These are phyloP conservation scores for Mortierella sp. DNA, from an alignment of 371 early-diverging fungal species.

Conservation along the genomic window DNA sequence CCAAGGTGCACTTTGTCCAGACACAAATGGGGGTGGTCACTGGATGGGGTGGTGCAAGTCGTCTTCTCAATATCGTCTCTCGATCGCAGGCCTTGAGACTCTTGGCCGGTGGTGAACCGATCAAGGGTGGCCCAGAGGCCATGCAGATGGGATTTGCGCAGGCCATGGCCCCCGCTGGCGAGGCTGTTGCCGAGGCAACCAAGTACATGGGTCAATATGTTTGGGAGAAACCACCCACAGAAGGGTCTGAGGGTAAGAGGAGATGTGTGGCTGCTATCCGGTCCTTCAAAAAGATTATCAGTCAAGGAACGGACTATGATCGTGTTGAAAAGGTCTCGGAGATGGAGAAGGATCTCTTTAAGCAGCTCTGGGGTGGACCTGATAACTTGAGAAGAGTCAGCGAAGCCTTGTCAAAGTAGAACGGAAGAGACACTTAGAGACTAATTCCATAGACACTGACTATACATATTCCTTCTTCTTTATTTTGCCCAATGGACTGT, in stretches of 20 bases:
- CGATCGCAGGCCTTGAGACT: slow-evolving; percentile 62
- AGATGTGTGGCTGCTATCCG: slow-evolving; percentile 39
- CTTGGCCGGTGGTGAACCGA: slow-evolving; percentile 57
- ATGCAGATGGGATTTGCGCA: slow-evolving; percentile 57
- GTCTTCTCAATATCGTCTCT: slow-evolving; percentile 64
- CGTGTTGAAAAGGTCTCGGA: slow-evolving; percentile 36
- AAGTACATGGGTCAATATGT: slow-evolving; percentile 48
- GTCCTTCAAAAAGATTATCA: slow-evolving; percentile 43
- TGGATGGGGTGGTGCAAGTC: slow-evolving; percentile 70
- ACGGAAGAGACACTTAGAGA: neutral
- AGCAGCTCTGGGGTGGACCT: slow-evolving; percentile 40
- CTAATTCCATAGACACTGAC: neutral
- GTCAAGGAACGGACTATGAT: slow-evolving; percentile 36
- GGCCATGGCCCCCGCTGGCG: slow-evolving; percentile 35
- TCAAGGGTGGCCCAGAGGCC: slow-evolving; percentile 51
- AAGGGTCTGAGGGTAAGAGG: slow-evolving; percentile 12
- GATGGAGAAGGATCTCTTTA: slow-evolving; percentile 48
- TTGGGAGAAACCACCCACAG: slow-evolving; percentile 33
- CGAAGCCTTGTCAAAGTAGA: slow-evolving; percentile 30
- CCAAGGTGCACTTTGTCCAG: slow-evolving; percentile 71
- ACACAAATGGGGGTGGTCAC: slow-evolving; percentile 72
- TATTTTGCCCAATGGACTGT: no score
- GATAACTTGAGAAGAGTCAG: slow-evolving; percentile 46
- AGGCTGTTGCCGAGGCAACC: slow-evolving; percentile 39
- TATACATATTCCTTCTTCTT: no score